Percentiles rank a stretch among this genome's conserved stretches.
Evolutionary conservation across 495 filamentous ascomycete genomes (phyloP).

Genomic region (Talaromyces stipitatus): DNA sequence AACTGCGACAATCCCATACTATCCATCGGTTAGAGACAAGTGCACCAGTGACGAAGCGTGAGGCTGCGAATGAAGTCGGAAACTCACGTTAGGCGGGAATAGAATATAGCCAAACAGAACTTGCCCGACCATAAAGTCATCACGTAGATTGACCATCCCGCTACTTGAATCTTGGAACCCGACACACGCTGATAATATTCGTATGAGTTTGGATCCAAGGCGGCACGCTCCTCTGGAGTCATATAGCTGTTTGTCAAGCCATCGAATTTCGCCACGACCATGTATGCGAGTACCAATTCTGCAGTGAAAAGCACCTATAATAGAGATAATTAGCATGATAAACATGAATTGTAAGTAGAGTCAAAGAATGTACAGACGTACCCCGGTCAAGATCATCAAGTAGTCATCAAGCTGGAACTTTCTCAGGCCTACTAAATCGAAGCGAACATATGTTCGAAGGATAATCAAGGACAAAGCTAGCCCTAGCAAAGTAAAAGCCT

Average conservation of each 20-base stretch:
- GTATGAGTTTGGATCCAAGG: conserved; percentile 25
- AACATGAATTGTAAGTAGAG: conserved; percentile 9
- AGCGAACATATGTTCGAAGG: conserved; percentile 37
- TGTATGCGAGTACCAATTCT: conserved; percentile 28
- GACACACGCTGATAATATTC: conserved; percentile 35
- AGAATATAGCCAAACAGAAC: conserved; percentile 42
- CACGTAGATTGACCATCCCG: conserved; percentile 45
- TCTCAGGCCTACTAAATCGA: conserved; percentile 34
- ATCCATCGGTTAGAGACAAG: no score
- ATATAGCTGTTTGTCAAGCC: conserved; percentile 46
- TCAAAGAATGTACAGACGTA: conserved; percentile 28
- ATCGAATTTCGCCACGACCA: conserved; percentile 28
- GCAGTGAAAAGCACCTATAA: conserved; percentile 15
- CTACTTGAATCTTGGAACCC: conserved; percentile 27
- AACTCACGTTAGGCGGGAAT: conserved; percentile 43
- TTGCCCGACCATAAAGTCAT: conserved; percentile 46
- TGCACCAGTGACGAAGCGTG: no score
- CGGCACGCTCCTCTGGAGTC: conserved; percentile 32
- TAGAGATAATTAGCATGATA: background rate
- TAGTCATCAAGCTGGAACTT: conserved; percentile 48
- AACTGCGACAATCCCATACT: conserved; percentile 35
- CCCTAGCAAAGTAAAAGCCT: conserved; percentile 42
- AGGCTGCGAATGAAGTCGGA: background rate
- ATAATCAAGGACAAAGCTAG: conserved; percentile 35
- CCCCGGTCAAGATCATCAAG: conserved; percentile 41